phyloP scores from a whole-genome alignment of 2,329 filamentous ascomycete species.

The Hypoxylon sp. region DNA sequence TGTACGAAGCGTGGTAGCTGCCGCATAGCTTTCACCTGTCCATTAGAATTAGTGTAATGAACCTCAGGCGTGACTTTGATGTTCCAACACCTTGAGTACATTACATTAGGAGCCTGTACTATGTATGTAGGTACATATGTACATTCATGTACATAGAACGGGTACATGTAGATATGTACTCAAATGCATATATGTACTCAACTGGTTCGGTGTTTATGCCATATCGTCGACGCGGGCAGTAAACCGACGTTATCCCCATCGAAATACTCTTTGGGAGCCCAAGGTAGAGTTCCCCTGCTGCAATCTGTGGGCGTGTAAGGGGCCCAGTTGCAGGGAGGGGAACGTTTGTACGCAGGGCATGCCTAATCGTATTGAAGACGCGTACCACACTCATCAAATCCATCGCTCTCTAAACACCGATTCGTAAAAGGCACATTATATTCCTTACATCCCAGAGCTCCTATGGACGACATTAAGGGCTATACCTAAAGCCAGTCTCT shows the following conservation, averaged over 20 bases:
- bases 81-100: no score
- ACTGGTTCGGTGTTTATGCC: conserved; percentile 12
- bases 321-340: neutral
- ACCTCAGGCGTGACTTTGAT: no score
- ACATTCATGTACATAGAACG: no score
- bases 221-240: conserved; percentile 1
- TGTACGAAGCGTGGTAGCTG: no score
- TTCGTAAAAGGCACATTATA: conserved; percentile 10
- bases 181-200: no score
- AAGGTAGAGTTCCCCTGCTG: conserved; percentile 3
- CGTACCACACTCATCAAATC: conserved; percentile 3
- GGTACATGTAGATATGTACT: no score
- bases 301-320: neutral
- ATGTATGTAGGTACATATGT: no score
- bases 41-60: no score
- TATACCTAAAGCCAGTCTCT: neutral
- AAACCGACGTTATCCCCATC: conserved; percentile 27
- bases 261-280: conserved; percentile 14
- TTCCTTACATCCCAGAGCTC: conserved; percentile 22
- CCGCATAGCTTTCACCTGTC: no score
- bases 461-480: neutral
- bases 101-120: no score
- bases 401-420: conserved; percentile 22
- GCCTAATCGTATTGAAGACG: conserved; percentile 35
- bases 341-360: conserved; percentile 19